A percentile compares a stretch with the other conserved stretches of the same genome.
phyloP scores from a whole-genome alignment of 2,329 filamentous ascomycete genomes.

The Basipetospora chlamydospora region DNA sequence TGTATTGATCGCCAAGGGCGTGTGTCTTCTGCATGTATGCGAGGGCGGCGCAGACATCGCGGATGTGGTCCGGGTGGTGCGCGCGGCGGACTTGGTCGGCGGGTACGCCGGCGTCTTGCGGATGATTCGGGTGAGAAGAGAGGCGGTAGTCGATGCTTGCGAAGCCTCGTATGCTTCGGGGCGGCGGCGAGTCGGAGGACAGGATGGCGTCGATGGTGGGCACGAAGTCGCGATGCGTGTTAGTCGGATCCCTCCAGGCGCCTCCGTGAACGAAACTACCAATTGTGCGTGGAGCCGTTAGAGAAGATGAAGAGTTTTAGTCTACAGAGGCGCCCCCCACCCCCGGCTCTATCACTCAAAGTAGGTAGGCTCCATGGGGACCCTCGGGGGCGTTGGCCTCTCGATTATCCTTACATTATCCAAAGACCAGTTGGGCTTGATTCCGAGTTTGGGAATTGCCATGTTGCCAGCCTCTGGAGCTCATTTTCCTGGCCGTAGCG shows the following conservation, averaged over 20 bases:
- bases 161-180: slow-evolving; percentile 17
- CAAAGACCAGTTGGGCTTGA: background rate
- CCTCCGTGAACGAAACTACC: slow-evolving; percentile 14
- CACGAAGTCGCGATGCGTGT: slow-evolving; percentile 7
- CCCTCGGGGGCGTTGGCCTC: background rate
- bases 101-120: slow-evolving; percentile 15
- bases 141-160: slow-evolving; percentile 45
- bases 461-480: slow-evolving; percentile 2
- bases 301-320: too few species aligned
- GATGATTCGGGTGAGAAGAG: slow-evolving; percentile 32
- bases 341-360: too few species aligned
- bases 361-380: background rate
- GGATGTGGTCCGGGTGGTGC: slow-evolving; percentile 43
- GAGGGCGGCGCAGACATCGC: slow-evolving; percentile 40
- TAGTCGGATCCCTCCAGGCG: slow-evolving; percentile 13
- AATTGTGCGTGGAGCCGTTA: slow-evolving; percentile 41
- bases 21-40: slow-evolving; percentile 30
- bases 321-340: too few species aligned
- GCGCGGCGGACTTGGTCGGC: slow-evolving; percentile 24
- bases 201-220: slow-evolving; percentile 13
- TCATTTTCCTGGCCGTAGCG: slow-evolving; percentile 3
- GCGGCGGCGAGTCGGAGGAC: slow-evolving; percentile 46
- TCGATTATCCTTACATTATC: slow-evolving; percentile 4
- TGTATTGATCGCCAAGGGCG: slow-evolving; percentile 30
- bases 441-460: background rate